Evolutionary conservation across 2,329 filamentous ascomycete species (phyloP), one percentile per base, ranked within the genome.

Genomic region (Metarhizium brunneum): DNA sequence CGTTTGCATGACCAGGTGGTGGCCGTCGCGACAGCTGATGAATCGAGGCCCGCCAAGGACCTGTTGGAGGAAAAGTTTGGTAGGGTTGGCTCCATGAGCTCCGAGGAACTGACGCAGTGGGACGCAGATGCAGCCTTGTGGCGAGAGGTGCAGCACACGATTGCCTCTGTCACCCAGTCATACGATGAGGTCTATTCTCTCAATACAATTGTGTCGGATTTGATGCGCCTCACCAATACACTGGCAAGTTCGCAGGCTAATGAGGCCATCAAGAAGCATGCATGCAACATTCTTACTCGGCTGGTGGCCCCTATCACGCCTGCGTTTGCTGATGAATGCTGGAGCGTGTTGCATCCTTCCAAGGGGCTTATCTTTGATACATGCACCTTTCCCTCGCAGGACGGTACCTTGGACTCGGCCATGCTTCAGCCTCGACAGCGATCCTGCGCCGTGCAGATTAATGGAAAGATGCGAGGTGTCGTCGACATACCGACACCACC

Each of bases 271-370:
- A 73, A 71, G 65, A 70, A 74, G 47, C 71, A 77, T 29, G 77
- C 83, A 0, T 69, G 76, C 1, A 75, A 76, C 1, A 72, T 76
- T 3, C 78, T 95, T 8, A 67, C 92, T 45, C 82, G 83, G 52
- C 82, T 95, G 73, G 75, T 92, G 62, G 87, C 89, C 0, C 91
- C 91, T 4, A 83, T 95, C 53, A 83, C 88, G 0, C 91, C 91
- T 0, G 88, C 87, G 0, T 83, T 94, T 57, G 80, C 89, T 1
- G 90, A 92, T 62, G 89, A 95, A 71, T 88, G 84, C 68, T 95
- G 88, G 88, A 76, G 80, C 58, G 63, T 80, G 2, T 75, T 92
- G 3, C 66, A 72, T 51, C 70, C 73, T 2, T 59, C 61, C 0
- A 50, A 62, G 1, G 62, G 60, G 2, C 76, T 76, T 38, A 68